A percentile compares a stretch with the other conserved stretches of the same genome.
Evolutionary conservation across 495 filamentous ascomycete species (phyloP).

Genomic region (Tricharina praecox): DNA sequence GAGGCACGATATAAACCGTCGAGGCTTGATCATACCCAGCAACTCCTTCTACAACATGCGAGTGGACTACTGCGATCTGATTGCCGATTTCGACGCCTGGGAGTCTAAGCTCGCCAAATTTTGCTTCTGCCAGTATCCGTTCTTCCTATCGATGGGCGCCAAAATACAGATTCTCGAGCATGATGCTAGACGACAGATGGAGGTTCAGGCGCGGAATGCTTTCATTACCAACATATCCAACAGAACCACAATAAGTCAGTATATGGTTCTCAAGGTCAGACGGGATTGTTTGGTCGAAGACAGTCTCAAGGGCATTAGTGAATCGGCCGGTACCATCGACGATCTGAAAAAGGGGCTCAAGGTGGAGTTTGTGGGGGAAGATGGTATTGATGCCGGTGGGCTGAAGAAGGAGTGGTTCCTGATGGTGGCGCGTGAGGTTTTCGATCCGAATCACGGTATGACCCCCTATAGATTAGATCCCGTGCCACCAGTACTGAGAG

Average conservation of each 20-base stretch:
- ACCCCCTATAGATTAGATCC: too few relatives aligned
- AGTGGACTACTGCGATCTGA: constrained; percentile 69
- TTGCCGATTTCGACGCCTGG: constrained; percentile 81
- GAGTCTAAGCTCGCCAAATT: constrained; percentile 60
- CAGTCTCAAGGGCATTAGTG: constrained; percentile 70
- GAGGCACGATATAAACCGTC: constrained; percentile 32
- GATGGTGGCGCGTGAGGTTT: constrained; percentile 75
- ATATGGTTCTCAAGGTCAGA: constrained; percentile 61
- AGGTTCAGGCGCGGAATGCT: constrained; percentile 71
- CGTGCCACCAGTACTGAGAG: constrained; percentile 22
- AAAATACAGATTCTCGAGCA: constrained; percentile 88
- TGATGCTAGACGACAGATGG: constrained; percentile 84
- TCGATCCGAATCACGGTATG: constrained; percentile 79
- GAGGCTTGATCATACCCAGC: constrained; percentile 53
- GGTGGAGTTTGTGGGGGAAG: constrained; percentile 62
- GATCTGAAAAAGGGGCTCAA: constrained; percentile 79
- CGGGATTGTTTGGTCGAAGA: constrained; percentile 85
- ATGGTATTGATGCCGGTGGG: constrained; percentile 83
- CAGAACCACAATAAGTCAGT: constrained; percentile 57
- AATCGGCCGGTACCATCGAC: constrained; percentile 67
- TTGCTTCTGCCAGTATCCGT: constrained; percentile 86
- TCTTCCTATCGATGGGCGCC: constrained; percentile 81
- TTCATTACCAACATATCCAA: constrained; percentile 79
- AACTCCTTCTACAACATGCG: constrained; percentile 78
- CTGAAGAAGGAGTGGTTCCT: constrained; percentile 94